Percentiles rank a stretch among this genome's conserved stretches.
Conservation (phyloP, 2,329 filamentous ascomycete species). For the Ilyonectria mors-panacis region DNA sequence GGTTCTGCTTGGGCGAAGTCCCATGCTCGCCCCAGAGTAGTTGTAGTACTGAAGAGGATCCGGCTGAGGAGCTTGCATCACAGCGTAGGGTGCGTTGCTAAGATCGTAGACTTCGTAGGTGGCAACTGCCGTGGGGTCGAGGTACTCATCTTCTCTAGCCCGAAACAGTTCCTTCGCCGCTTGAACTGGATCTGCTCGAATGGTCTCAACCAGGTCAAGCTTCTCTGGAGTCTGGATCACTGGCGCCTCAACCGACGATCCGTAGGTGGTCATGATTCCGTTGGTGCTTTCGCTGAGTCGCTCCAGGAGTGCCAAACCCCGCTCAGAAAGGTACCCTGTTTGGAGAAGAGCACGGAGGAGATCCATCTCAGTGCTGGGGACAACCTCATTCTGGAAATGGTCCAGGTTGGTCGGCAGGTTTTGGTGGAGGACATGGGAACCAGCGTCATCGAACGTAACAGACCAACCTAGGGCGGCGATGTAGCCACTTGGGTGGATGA, state of each 20-base stretch:
- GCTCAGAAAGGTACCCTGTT: constrained; percentile 46
- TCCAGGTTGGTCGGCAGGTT: constrained; percentile 15
- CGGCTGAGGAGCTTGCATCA: constrained; percentile 2
- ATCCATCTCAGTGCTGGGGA: constrained; percentile 49
- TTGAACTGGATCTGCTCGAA: constrained; percentile 35
- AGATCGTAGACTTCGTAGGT: constrained; percentile 4
- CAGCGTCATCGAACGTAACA: constrained; percentile 51
- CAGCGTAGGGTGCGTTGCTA: neutral
- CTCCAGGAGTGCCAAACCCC: constrained; percentile 41
- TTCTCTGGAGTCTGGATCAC: constrained; percentile 38
- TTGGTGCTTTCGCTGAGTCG: constrained; percentile 42
- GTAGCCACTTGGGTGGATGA: constrained; percentile 62
- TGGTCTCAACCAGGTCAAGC: constrained; percentile 37
- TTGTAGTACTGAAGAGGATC: constrained; percentile 12
- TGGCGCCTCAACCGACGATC: constrained; percentile 8
- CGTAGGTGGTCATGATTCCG: constrained; percentile 47
- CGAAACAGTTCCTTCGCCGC: constrained; percentile 42
- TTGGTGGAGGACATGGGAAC: constrained; percentile 34
- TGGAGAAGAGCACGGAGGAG: constrained; percentile 44
- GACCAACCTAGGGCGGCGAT: constrained; percentile 63
- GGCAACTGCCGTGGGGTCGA: constrained; percentile 1
- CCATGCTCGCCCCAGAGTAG: neutral
- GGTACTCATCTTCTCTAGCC: constrained; percentile 3
- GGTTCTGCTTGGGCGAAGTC: neutral
- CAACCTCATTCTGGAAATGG: constrained; percentile 12